phyloP scores from a whole-genome alignment of 1,284 basidiomycete species.

The Vanrija sp. region DNA sequence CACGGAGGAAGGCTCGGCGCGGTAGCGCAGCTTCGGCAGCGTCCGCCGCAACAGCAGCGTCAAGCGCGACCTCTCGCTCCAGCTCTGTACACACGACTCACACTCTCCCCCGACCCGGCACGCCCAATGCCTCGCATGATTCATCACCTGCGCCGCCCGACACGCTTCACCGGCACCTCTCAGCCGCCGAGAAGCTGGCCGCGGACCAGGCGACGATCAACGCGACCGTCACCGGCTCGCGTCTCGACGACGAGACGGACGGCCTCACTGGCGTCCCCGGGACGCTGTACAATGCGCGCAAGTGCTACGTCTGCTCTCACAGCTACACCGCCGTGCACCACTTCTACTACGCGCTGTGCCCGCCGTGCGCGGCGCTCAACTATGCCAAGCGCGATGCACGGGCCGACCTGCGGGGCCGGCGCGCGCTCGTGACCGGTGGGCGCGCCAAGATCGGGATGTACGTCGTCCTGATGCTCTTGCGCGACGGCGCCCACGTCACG shows the following conservation, averaged over 20 bases:
- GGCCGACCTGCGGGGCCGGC: background rate
- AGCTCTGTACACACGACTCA: too few species aligned
- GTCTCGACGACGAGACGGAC: background rate
- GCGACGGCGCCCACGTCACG: background rate
- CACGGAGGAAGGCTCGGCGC: too few species aligned
- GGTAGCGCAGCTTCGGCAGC: too few species aligned
- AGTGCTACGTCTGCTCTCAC: background rate
- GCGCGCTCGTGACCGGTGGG: background rate
- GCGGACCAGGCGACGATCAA: background rate
- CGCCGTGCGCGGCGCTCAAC: background rate
- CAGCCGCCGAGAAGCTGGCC: background rate
- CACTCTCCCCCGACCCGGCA: too few species aligned
- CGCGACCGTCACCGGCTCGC: background rate
- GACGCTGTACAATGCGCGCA: background rate
- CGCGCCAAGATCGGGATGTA: slow-evolving; percentile 2
- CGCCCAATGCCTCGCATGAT: too few species aligned
- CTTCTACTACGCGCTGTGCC: background rate
- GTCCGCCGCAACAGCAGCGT: too few species aligned
- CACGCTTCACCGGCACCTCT: too few species aligned
- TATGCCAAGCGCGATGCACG: background rate
- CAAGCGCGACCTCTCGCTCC: too few species aligned
- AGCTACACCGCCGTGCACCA: background rate
- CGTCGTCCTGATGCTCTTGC: background rate
- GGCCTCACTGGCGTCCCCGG: background rate
- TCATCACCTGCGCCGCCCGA: too few species aligned